A percentile compares a stretch with the other conserved stretches of the same genome.
Conservation (phyloP, 768 basidiomycete genomes). For the Paxillus involutus region DNA sequence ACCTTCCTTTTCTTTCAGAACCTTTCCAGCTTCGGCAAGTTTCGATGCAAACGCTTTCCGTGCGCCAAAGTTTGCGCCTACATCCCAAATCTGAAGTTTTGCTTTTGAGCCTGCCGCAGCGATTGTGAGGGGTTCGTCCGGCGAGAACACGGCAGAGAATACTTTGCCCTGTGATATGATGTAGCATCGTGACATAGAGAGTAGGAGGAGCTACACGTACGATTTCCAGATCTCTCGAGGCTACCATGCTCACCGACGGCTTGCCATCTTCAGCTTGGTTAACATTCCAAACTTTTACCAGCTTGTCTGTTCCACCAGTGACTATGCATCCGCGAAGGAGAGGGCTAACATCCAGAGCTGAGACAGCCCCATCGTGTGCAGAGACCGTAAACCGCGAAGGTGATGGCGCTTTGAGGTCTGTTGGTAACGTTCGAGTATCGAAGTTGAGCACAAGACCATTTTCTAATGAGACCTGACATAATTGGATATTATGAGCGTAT, state of each 20-base stretch:
- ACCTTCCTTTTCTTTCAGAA: conserved; percentile 60
- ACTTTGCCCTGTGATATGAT: conserved; percentile 78
- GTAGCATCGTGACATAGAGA: conserved; percentile 1
- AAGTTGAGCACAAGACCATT: conserved; percentile 93
- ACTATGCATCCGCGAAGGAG: conserved; percentile 87
- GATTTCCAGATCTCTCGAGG: conserved; percentile 86
- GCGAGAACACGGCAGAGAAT: conserved; percentile 88
- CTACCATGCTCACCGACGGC: conserved; percentile 78
- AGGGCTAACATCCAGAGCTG: conserved; percentile 88
- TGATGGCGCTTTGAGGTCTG: conserved; percentile 60
- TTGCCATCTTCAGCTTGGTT: conserved; percentile 63
- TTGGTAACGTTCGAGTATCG: conserved; percentile 82
- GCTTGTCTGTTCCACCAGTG: conserved; percentile 93
- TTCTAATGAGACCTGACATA: conserved; percentile 80
- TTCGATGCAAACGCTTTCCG: conserved; percentile 82
- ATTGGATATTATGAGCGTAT: background rate
- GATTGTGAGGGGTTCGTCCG: conserved; percentile 90
- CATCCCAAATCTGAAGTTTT: conserved; percentile 94
- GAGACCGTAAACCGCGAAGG: conserved; percentile 84
- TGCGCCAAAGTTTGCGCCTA: conserved; percentile 79
- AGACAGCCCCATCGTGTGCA: conserved; percentile 90
- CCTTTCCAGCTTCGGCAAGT: conserved; percentile 68
- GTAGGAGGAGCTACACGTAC: conserved; percentile 45
- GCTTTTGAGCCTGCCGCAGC: conserved; percentile 95
- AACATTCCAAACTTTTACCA: conserved; percentile 96